Evolutionary conservation across 169 alveolate genomes (phyloP), one percentile per base, ranked within the genome.

Genomic region (Eimeria praecox): DNA sequence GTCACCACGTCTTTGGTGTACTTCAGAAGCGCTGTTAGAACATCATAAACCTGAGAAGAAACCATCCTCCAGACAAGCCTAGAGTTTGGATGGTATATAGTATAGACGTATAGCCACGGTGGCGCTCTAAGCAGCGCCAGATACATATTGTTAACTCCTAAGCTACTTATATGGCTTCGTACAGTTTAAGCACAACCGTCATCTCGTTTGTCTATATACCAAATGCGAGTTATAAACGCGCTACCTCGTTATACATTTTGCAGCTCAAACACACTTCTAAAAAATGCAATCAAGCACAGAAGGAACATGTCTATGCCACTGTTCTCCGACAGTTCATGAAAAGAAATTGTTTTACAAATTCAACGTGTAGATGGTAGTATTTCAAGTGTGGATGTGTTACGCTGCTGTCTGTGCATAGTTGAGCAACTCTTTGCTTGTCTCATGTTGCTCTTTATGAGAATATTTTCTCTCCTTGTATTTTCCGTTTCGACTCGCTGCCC

Each of bases 31-130:
- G 59, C 30, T 20, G 18, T 20, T 24, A 90, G 18, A 30, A 95
- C 97, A 6, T 62, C 95, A 71, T 92, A 38, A 22, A 95, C 94
- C 96, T 94, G 83, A 16, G 71, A 3, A 85, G 8, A 42, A 16
- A 40, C 9, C 4, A 14, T 14, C 4, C 12, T 40, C 12, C 77
- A 71, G 52, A 30, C 46, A 71, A 20, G 27, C 83, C 69, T 59
- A 59, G 86, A 20, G 8, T 42, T 5, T 16, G 27, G 27, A 5
- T 5, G 27, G n/a, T 12, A 75, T 22, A 75, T 6, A 22, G 44
- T 5, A 75, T 14, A 22, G 9, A 12, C 20, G 40, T 22, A 75
- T 18, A 0, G 56, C 30, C 27, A 75, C 52, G 22, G 5, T 0
- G 44, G 1, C 30, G 27, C 82, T 12, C 56, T 12, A 49, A 49